Evolutionary conservation across 495 filamentous ascomycete species (phyloP), one percentile per base, ranked within the genome.

Genomic region (Tetracladium marchalianum): DNA sequence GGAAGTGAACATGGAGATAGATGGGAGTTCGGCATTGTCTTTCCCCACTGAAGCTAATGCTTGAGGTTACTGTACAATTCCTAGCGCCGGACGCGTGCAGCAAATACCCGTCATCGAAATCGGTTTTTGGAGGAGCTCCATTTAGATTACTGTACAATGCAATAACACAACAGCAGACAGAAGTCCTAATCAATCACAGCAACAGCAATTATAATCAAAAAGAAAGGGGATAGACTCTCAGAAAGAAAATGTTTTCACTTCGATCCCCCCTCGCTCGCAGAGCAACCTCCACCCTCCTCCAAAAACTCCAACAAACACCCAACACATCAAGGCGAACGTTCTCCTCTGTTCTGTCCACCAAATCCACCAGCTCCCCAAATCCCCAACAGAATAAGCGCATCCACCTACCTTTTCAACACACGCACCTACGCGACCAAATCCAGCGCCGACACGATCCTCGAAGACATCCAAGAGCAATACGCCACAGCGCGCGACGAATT

Each of bases 401-500:
- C n/a, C 22, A 18, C 11, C 5, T 39, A 31, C 7, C 41, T 37
- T 11, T n/a, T 34, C 46, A 44, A 46, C 16, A 38, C 11, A 19
- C 53, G 49, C 13, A 40, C 41, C 11, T 60, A 56, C 54, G 47
- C 59, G 12, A 41, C 44, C 50, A 59, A 62, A 49, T 49, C 51
- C 19, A 31, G 56, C 4, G 64, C 61, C n/a, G 68, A 71, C 43
- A 58, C 61, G 32, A 55, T 62, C 11, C 60, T 72, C 39, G 67
- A 70, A 24, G 62, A 67, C 34, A 63, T 72, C 35, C 61, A 62
- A 51, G 69, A 72, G 35, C 61, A 50, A 49, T 72, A 70, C 52
- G 65, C 62, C 41, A 73, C 68, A 2, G 71, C 70, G 0, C 61
- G 63, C 49, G 71, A 74, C 52, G 72, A 73, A 47, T 78, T 78